Conservation (phyloP, 2,329 filamentous ascomycete genomes). For the Emmonsiellopsis sp. region DNA sequence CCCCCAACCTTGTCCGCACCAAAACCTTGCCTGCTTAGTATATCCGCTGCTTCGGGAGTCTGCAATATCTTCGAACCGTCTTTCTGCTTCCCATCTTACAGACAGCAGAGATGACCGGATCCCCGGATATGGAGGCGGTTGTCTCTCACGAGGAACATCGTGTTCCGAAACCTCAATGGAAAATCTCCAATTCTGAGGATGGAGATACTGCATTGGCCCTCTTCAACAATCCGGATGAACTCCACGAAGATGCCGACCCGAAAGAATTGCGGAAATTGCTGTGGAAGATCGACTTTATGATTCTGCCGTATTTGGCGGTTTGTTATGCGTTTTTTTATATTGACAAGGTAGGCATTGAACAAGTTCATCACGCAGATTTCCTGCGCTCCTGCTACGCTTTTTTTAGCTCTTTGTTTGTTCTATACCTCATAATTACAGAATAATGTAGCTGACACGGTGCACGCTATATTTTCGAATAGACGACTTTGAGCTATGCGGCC, state of each 20-base stretch:
- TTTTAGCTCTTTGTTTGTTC: too few species aligned
- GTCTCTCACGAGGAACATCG: constrained; percentile 21
- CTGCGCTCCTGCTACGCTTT: too few species aligned
- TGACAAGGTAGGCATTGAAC: constrained; percentile 25
- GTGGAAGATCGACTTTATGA: constrained; percentile 51
- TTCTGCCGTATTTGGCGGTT: constrained; percentile 47
- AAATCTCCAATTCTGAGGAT: constrained; percentile 23
- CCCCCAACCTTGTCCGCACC: too few species aligned
- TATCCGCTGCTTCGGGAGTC: too few species aligned
- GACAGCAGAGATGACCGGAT: constrained; percentile 15
- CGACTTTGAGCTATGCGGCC: constrained; percentile 53
- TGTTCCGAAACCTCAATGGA: constrained; percentile 19
- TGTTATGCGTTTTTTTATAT: constrained; percentile 49
- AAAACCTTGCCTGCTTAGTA: too few species aligned
- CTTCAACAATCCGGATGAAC: constrained; percentile 40
- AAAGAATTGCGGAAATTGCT: constrained; percentile 40
- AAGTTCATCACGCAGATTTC: too few species aligned
- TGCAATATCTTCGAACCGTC: too few species aligned
- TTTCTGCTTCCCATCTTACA: background rate
- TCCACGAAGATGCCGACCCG: constrained; percentile 38
- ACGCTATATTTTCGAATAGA: constrained; percentile 25
- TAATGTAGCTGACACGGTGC: background rate
- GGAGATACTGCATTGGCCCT: constrained; percentile 45
- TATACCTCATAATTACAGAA: background rate
- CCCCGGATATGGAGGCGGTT: constrained; percentile 15